Evolutionary conservation across 2,329 filamentous ascomycete genomes (phyloP).

Genomic region (Trichoderma endophyticum): DNA sequence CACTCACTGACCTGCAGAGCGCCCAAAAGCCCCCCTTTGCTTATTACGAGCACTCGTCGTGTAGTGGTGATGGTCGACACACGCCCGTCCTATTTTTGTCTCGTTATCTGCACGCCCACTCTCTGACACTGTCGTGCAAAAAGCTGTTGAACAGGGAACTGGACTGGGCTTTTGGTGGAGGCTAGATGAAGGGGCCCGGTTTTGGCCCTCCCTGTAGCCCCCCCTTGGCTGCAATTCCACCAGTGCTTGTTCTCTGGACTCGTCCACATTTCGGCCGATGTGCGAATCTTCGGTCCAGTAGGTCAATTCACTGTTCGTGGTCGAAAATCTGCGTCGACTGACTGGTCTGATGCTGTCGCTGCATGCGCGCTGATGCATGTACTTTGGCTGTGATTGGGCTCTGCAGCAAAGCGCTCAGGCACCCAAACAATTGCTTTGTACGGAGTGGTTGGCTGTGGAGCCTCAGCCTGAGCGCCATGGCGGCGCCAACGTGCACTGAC

Average conservation of each 20-base stretch:
- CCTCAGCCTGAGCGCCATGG: background rate
- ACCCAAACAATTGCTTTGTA: background rate
- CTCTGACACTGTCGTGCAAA: slow-evolving; percentile 11
- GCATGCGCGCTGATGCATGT: background rate
- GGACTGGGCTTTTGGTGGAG: background rate
- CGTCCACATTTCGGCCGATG: background rate
- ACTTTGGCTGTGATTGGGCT: slow-evolving; percentile 4
- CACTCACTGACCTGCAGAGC: background rate
- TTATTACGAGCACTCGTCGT: background rate
- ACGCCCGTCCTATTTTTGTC: slow-evolving; percentile 17
- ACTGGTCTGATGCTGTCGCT: background rate
- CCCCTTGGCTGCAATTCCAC: slow-evolving; percentile 7
- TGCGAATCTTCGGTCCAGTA: background rate
- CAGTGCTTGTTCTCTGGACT: background rate
- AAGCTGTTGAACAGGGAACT: background rate
- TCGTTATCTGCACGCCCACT: slow-evolving; percentile 4
- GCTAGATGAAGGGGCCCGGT: slow-evolving; percentile 9
- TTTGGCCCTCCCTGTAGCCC: background rate
- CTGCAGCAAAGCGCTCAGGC: slow-evolving; percentile 14
- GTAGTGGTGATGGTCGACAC: background rate
- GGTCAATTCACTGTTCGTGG: background rate
- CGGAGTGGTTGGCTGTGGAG: slow-evolving; percentile 8
- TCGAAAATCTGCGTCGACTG: too few relatives aligned
- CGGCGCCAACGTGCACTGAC: background rate
- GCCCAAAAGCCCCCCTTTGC: slow-evolving; percentile 4